These are phyloP conservation scores for Pleurotus ostreatus DNA, from an alignment of 768 basidiomycete genomes.

Conservation along the genomic window DNA sequence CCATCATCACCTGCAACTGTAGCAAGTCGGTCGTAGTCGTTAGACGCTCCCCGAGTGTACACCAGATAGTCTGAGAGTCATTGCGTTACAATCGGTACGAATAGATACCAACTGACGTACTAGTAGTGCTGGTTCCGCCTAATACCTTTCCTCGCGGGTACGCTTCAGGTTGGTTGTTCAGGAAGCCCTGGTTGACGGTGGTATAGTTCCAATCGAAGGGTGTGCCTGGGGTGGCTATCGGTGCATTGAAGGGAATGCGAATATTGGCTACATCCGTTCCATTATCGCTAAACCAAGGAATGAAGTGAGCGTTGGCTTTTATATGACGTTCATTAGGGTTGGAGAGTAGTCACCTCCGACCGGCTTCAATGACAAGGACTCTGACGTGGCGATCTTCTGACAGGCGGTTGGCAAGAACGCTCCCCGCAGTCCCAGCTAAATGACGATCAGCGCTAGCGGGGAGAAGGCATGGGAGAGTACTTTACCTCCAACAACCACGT, in stretches of 20 bases:
- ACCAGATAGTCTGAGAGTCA: constrained; percentile 17
- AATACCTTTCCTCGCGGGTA: constrained; percentile 20
- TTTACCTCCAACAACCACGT: constrained; percentile 26
- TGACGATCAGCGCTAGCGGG: background rate
- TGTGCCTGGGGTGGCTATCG: constrained; percentile 8
- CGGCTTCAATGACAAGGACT: constrained; percentile 22
- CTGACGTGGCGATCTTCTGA: constrained; percentile 16
- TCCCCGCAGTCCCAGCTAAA: constrained; percentile 23
- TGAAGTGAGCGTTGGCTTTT: background rate
- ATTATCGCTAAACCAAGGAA: constrained; percentile 7
- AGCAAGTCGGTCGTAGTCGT: constrained; percentile 22
- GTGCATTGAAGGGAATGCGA: constrained; percentile 11
- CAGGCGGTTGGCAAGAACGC: constrained; percentile 22
- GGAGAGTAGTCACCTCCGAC: constrained; percentile 10
- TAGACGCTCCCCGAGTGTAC: constrained; percentile 20
- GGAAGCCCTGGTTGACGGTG: constrained; percentile 15
- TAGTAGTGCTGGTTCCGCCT: constrained; percentile 25
- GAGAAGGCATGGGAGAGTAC: background rate
- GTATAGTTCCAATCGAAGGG: constrained; percentile 22
- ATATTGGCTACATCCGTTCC: constrained; percentile 11
- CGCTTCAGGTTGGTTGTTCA: constrained; percentile 14
- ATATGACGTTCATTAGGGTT: background rate
- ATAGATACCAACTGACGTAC: constrained; percentile 12
- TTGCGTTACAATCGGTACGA: background rate
- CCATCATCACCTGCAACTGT: constrained; percentile 18